Evolutionary conservation across 495 filamentous ascomycete genomes (phyloP), one percentile per base, ranked within the genome.

Genomic region (Cryomyces minteri): DNA sequence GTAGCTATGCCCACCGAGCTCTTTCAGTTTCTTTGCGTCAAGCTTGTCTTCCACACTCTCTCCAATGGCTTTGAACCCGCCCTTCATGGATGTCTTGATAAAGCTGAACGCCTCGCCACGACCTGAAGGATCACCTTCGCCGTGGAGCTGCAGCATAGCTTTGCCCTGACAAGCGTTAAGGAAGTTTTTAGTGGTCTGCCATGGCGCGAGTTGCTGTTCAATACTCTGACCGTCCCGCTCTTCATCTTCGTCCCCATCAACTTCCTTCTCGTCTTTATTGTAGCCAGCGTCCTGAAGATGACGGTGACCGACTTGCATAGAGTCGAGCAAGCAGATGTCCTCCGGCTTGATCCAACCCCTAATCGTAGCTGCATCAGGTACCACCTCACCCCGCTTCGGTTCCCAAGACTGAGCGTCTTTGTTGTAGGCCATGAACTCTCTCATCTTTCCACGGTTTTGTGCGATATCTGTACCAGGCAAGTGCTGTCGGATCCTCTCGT

Each of bases 31-130:
- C 74, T 49, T 81, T 72, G 77, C 77, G 32, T 47, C 39, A 12
- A 40, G 32, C 46, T 83, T 88, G 40, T 88, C 83, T 32, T 81
- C 71, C 3, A 86, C 80, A 51, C 84, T 87, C 52, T 94, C 84
- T 9, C 87, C 82, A 47, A 85, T 70, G 31, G 86, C 82, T 53
- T 92, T 84, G 64, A 90, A 99, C 3, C 90, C 90, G 40, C 90
- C 90, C 60, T 99, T 99, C 90, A 99, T 99, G 9, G 84, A 92
- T 0, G 85, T 94, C 54, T 87, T 83, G 52, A 99, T 80, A 59
- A 95, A 94, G 58, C 80, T 94, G 66, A 95, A 88, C 3, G 84
- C 90, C 46, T 93, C 78, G 3, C 90, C 90, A 51, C 84, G 82
- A 8, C 87, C 84, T 6, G 87, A 90, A n/a, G 90, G 90, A 57